Percentiles rank a stretch among this genome's conserved stretches.
Evolutionary conservation across 176 grass and related monocot species (phyloP).

Genomic region (Ensete ventricosum): DNA sequence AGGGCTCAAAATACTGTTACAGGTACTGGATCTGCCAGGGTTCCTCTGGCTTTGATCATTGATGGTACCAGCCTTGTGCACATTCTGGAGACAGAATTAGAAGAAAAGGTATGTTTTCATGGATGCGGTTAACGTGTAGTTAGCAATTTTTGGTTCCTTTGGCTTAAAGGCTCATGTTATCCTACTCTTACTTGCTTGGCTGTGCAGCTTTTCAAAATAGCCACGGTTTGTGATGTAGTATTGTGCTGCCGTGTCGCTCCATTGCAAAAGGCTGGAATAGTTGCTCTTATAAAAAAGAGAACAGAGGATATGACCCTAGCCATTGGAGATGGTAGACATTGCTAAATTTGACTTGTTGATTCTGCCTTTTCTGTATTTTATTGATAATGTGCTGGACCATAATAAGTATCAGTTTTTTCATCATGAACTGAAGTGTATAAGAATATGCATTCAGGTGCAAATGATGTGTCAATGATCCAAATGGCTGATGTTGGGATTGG

Average conservation of each 20-base stretch:
- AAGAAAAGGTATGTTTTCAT: constrained; percentile 54
- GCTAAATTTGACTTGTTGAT: background rate
- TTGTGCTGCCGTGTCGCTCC: constrained; percentile 89
- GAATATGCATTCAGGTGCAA: constrained; percentile 52
- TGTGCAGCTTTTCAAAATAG: constrained; percentile 61
- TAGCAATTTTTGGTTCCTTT: constrained; percentile 21
- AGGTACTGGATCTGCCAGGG: constrained; percentile 20
- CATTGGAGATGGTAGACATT: constrained; percentile 73
- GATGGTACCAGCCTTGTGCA: constrained; percentile 78
- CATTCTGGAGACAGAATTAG: constrained; percentile 60
- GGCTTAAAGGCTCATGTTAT: constrained; percentile 2
- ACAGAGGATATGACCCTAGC: constrained; percentile 91
- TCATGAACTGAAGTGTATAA: constrained; percentile 8
- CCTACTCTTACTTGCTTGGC: constrained; percentile 14
- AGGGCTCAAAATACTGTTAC: constrained; percentile 16
- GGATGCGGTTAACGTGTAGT: constrained; percentile 8
- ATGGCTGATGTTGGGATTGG: constrained; percentile 85
- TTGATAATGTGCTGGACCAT: background rate
- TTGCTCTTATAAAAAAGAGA: constrained; percentile 71
- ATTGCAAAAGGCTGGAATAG: constrained; percentile 84
- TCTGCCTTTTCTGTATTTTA: background rate
- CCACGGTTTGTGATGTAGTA: constrained; percentile 56
- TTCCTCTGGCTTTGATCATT: constrained; percentile 57
- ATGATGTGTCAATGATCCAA: constrained; percentile 97
- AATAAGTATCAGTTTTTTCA: background rate